Conservation (phyloP, 2,329 filamentous ascomycete genomes). For the Thelonectria discophora region DNA sequence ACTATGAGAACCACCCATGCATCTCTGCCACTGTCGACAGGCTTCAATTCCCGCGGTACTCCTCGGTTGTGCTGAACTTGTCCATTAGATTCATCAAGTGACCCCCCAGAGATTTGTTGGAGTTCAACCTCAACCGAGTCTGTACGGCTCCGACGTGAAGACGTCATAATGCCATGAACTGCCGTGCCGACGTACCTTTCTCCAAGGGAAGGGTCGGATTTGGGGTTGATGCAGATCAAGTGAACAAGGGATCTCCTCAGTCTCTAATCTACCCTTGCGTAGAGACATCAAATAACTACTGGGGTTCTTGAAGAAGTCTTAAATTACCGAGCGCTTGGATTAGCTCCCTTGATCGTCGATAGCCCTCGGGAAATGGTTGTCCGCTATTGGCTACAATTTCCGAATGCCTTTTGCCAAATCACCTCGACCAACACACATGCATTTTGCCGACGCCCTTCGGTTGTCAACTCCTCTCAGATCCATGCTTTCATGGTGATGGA, state of each 20-base stretch:
- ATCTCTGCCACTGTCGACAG: constrained; percentile 36
- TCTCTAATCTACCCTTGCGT: too few relatives aligned
- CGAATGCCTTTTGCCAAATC: not conserved
- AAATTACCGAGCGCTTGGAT: not conserved
- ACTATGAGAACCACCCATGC: constrained; percentile 41
- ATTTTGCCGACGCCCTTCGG: too few relatives aligned
- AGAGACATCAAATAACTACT: too few relatives aligned
- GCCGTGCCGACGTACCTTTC: not conserved
- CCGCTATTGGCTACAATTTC: not conserved
- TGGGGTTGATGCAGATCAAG: too few relatives aligned
- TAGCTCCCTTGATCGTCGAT: too few relatives aligned
- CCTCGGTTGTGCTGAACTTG: not conserved
- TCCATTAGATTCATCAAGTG: not conserved
- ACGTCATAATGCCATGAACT: not conserved
- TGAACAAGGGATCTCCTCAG: too few relatives aligned
- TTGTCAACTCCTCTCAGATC: too few relatives aligned
- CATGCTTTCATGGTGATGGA: too few relatives aligned
- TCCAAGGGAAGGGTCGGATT: not conserved
- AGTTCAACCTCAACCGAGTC: not conserved
- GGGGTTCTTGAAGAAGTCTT: not conserved
- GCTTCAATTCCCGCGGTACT: constrained; percentile 11
- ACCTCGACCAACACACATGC: too few relatives aligned
- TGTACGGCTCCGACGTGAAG: not conserved
- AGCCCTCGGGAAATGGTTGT: not conserved
- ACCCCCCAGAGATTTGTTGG: not conserved